phyloP scores from a whole-genome alignment of 2,329 filamentous ascomycete species.

The Ophiocordyceps robertsii region DNA sequence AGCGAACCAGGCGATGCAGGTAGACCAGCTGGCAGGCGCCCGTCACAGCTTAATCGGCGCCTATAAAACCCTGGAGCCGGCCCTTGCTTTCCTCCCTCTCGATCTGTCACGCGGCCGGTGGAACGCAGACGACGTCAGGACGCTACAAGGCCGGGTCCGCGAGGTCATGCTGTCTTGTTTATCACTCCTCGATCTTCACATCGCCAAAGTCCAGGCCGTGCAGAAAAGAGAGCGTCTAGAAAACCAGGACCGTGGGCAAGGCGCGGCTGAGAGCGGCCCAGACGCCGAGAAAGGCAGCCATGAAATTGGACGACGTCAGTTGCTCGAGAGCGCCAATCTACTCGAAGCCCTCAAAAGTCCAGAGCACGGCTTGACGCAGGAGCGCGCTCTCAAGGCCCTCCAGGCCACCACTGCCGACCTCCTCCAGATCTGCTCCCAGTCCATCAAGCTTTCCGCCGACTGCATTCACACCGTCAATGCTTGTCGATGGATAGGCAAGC shows the following conservation, averaged over 20 bases:
- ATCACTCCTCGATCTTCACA: slow-evolving; percentile 28
- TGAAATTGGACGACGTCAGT: slow-evolving; percentile 11
- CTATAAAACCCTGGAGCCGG: slow-evolving; percentile 24
- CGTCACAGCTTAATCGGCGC: slow-evolving; percentile 15
- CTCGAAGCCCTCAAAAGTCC: slow-evolving; percentile 23
- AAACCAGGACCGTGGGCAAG: background rate
- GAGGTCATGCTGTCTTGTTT: slow-evolving; percentile 19
- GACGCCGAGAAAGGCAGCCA: slow-evolving; percentile 4
- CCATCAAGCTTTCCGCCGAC: slow-evolving; percentile 10
- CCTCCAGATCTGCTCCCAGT: slow-evolving; percentile 9
- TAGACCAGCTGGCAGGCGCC: slow-evolving; percentile 16
- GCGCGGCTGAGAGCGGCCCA: background rate
- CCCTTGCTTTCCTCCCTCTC: slow-evolving; percentile 28
- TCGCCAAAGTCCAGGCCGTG: slow-evolving; percentile 13
- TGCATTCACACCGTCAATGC: slow-evolving; percentile 15
- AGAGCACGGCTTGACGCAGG: slow-evolving; percentile 17
- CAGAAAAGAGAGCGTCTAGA: slow-evolving; percentile 8
- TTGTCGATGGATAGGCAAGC: slow-evolving; percentile 15
- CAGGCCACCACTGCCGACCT: slow-evolving; percentile 14
- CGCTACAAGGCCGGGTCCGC: slow-evolving; percentile 20
- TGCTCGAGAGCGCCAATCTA: slow-evolving; percentile 18
- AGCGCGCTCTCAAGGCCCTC: slow-evolving; percentile 19
- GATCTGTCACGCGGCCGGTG: slow-evolving; percentile 32
- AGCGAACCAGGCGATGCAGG: slow-evolving; percentile 5
- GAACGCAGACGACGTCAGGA: slow-evolving; percentile 27